Base-by-base conservation (phyloP, 176 grass and related monocot genomes). In the Triticum urartu region DNA sequence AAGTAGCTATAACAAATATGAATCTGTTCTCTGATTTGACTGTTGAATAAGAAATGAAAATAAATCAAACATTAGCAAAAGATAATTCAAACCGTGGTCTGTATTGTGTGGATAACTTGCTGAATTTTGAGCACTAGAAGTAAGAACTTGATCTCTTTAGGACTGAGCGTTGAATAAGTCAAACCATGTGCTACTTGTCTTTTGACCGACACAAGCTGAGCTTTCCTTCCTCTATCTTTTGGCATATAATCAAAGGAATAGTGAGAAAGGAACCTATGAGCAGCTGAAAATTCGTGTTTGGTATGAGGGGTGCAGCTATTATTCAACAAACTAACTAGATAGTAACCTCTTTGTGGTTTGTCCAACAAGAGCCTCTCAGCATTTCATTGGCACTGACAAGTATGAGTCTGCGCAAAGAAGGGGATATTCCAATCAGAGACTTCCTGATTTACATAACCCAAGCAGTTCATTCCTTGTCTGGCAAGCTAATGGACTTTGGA, bases 51-150 rank as follows among this genome's bases (percentile, higher is more conserved):
- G 9, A 32, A 84, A 12, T 48, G 6, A 7, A 25, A 47, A 64
- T 48, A 76, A 76, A 9, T 62, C 14, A 70, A 30, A 6, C 1
- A 54, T n/a, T 38, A 68, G 26, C 60, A 30, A 3, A 13, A 61
- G 43, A 67, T 47, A 75, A 45, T 68, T 74, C 81, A 75, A 81
- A 79, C 22, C 20, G 13, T 45, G 58, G 11, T 71, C 54, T 32
- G 21, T 40, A 15, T 24, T 48, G 52, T 86, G 26, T 73, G 56
- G 54, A 85, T 74, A 82, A 71, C 24, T 58, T 72, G 3, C 52
- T 66, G 79, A 83, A 86, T 34, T 75, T 15, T 75, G 69, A 15
- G 47, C 20, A 68, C 24, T 22, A 22, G 12, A 72, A 39, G 17
- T 65, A 52, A 65, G 17, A 40, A 17, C 0, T 6, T 22, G 68